A percentile compares a stretch with the other conserved stretches of the same genome.
phyloP scores from a whole-genome alignment of 2,329 filamentous ascomycete species.

The Bipolaris sorokiniana region DNA sequence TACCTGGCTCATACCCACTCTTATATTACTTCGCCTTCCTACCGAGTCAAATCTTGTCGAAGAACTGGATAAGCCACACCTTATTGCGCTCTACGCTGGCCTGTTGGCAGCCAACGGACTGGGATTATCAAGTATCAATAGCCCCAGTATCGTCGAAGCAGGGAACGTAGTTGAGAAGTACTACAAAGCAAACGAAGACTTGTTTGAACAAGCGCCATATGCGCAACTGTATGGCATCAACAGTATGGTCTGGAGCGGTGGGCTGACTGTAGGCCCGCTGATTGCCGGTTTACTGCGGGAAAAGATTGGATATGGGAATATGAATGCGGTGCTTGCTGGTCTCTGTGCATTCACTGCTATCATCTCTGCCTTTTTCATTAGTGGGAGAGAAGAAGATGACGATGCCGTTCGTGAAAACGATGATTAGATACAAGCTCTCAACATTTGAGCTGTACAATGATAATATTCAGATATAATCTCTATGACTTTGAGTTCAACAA shows the following conservation, averaged over 20 bases:
- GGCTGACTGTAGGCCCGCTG: constrained; percentile 66
- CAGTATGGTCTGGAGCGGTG: constrained; percentile 66
- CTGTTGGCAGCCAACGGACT: constrained; percentile 58
- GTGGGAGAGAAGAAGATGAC: constrained; percentile 24
- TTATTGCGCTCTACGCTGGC: constrained; percentile 55
- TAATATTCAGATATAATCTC: background rate
- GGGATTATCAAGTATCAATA: constrained; percentile 61
- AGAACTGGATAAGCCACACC: constrained; percentile 25
- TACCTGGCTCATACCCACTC: constrained; percentile 51
- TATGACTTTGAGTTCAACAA: too few relatives aligned
- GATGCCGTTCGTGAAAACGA: background rate
- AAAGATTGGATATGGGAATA: constrained; percentile 62
- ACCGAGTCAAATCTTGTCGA: constrained; percentile 21
- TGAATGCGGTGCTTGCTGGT: constrained; percentile 59
- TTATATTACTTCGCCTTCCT: constrained; percentile 54
- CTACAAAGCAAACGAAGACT: constrained; percentile 60
- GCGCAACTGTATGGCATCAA: constrained; percentile 70
- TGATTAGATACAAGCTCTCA: background rate
- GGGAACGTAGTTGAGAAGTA: constrained; percentile 62
- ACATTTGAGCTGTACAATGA: background rate
- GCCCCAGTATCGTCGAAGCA: constrained; percentile 63
- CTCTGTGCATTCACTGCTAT: constrained; percentile 54
- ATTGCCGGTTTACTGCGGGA: constrained; percentile 60
- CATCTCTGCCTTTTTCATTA: constrained; percentile 55
- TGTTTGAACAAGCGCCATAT: constrained; percentile 65